A percentile compares a stretch with the other conserved stretches of the same genome.
phyloP scores from a whole-genome alignment of 805 yeast species.

The Wickerhamomyces queroliae region DNA sequence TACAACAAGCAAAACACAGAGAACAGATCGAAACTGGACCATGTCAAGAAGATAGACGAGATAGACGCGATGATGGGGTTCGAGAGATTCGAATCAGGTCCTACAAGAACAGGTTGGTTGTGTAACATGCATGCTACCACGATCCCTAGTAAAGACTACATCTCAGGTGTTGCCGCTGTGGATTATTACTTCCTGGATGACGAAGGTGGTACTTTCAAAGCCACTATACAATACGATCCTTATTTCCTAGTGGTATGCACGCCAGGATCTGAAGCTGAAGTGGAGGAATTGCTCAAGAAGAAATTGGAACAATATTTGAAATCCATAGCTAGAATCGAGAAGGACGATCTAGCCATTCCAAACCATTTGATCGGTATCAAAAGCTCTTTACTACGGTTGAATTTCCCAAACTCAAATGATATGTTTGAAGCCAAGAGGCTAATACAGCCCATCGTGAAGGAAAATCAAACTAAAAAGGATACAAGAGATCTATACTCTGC shows the following conservation, averaged over 20 bases:
- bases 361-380: conserved; percentile 82
- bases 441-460: conserved; percentile 62
- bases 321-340: conserved; percentile 44
- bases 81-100: conserved; percentile 67
- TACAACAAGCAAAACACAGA: conserved; percentile 23
- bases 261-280: conserved; percentile 53
- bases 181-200: conserved; percentile 93
- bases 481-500: conserved; percentile 64
- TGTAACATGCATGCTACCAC: conserved; percentile 90
- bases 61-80: conserved; percentile 87
- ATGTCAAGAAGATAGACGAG: conserved; percentile 54
- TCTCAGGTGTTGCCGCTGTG: conserved; percentile 79
- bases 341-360: conserved; percentile 77
- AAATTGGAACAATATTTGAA: conserved; percentile 61
- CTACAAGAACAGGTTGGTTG: conserved; percentile 80
- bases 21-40: conserved; percentile 35
- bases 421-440: conserved; percentile 67
- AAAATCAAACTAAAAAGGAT: conserved; percentile 56
- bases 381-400: conserved; percentile 56
- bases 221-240: conserved; percentile 79
- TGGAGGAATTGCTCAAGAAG: conserved; percentile 78
- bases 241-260: conserved; percentile 70
- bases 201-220: conserved; percentile 94
- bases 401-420: conserved; percentile 71
- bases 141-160: conserved; percentile 48